A percentile compares a stretch with the other conserved stretches of the same genome.
phyloP scores from a whole-genome alignment of 2,329 filamentous ascomycete species.

The Scleromitrula shiraiana region DNA sequence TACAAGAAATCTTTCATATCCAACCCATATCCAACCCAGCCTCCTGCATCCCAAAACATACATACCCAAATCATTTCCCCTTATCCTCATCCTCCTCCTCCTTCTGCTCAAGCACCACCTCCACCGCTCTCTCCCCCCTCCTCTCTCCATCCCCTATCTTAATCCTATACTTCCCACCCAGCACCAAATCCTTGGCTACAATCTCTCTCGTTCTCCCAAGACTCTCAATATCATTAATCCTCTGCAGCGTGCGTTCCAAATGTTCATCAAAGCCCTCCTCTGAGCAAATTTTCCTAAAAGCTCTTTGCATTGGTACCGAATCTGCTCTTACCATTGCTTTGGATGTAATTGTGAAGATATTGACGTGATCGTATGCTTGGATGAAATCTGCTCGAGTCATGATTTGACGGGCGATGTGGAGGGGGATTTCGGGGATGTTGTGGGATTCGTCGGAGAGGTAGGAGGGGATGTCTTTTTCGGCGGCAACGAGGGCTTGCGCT shows the following conservation, averaged over 20 bases:
- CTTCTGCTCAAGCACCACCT: constrained; percentile 23
- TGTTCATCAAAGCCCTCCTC: constrained; percentile 73
- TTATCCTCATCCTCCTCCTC: background rate
- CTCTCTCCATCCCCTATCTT: constrained; percentile 23
- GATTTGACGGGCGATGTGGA: constrained; percentile 79
- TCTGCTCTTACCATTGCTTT: constrained; percentile 82
- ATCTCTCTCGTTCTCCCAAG: constrained; percentile 89
- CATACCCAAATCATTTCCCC: background rate
- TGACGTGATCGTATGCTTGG: constrained; percentile 82
- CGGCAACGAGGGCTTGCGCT: constrained; percentile 82
- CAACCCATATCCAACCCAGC: no score
- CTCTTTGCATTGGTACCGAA: constrained; percentile 91
- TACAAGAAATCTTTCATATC: no score
- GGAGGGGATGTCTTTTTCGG: constrained; percentile 42
- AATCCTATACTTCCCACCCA: constrained; percentile 73
- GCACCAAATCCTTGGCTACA: constrained; percentile 88
- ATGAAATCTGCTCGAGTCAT: constrained; percentile 98
- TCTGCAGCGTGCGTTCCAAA: constrained; percentile 71
- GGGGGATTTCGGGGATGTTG: constrained; percentile 63
- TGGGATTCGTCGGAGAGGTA: constrained; percentile 15
- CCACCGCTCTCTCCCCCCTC: constrained; percentile 21
- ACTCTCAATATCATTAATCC: constrained; percentile 89
- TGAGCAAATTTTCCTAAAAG: constrained; percentile 76
- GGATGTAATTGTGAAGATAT: constrained; percentile 90
- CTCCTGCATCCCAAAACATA: background rate